These are phyloP conservation scores for Isabelozyma heimii DNA, from an alignment of 805 yeast genomes.

Conservation along the genomic window DNA sequence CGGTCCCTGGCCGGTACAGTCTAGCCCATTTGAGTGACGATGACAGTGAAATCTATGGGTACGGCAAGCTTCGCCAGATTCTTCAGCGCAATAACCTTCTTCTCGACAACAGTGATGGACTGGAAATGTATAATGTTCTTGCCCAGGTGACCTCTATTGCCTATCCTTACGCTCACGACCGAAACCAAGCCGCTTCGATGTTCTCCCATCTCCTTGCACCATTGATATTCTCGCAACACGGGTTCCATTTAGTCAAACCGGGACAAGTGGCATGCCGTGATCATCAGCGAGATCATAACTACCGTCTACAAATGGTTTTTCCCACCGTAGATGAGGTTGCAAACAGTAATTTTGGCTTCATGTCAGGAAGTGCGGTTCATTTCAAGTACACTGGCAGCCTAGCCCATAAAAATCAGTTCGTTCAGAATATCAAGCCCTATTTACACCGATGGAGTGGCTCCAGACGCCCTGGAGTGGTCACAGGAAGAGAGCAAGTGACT, in stretches of 20 bases:
- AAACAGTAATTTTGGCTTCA: slow-evolving; percentile 41
- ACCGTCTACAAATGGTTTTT: slow-evolving; percentile 37
- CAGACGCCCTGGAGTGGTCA: slow-evolving; percentile 1
- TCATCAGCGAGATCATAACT: slow-evolving; percentile 22
- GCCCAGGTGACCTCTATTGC: slow-evolving; percentile 52
- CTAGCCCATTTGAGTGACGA: slow-evolving; percentile 2
- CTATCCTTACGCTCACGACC: slow-evolving; percentile 32
- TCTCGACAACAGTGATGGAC: slow-evolving; percentile 8
- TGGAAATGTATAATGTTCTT: slow-evolving; percentile 25
- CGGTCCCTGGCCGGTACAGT: slow-evolving; percentile 47
- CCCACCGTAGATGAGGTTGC: slow-evolving; percentile 44
- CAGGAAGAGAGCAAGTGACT: slow-evolving; percentile 40
- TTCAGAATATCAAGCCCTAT: slow-evolving; percentile 37
- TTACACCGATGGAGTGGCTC: slow-evolving; percentile 45
- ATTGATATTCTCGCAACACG: slow-evolving; percentile 29
- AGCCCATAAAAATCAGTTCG: slow-evolving; percentile 33
- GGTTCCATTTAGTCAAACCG: slow-evolving; percentile 9
- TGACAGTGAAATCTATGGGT: slow-evolving; percentile 41
- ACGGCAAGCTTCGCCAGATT: slow-evolving; percentile 44
- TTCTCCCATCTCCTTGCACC: slow-evolving; percentile 51
- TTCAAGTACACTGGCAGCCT: slow-evolving; percentile 31
- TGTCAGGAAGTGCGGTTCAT: slow-evolving; percentile 51
- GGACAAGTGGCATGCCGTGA: slow-evolving; percentile 16
- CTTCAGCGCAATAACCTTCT: slow-evolving; percentile 33
- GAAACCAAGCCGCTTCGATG: slow-evolving; percentile 33